Percentiles rank a stretch among this genome's conserved stretches.
Evolutionary conservation across 495 filamentous ascomycete species (phyloP).

Genomic region (Penicillium alfredii): DNA sequence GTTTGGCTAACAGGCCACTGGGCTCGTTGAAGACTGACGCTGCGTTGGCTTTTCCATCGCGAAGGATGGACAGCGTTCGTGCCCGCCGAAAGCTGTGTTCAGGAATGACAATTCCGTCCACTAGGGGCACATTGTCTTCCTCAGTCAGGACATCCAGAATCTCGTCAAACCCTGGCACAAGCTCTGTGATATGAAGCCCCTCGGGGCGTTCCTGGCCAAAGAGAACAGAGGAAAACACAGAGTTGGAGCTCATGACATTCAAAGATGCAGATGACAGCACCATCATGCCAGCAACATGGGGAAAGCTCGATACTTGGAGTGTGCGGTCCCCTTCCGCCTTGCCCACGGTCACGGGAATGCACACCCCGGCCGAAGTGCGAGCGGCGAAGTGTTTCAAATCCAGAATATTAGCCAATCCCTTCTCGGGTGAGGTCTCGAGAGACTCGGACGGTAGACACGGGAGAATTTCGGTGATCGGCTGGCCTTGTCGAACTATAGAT

Average conservation of each 20-base stretch:
- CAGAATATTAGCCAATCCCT: slow-evolving; percentile 61
- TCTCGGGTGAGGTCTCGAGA: slow-evolving; percentile 55
- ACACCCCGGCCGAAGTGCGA: slow-evolving; percentile 61
- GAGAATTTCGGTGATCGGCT: slow-evolving; percentile 68
- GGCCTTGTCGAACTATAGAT: slow-evolving; percentile 55
- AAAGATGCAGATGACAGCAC: slow-evolving; percentile 73
- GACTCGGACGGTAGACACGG: slow-evolving; percentile 73
- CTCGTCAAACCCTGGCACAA: slow-evolving; percentile 84
- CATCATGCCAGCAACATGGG: slow-evolving; percentile 94
- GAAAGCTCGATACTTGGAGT: slow-evolving; percentile 83
- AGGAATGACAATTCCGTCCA: slow-evolving; percentile 94
- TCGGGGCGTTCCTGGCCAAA: slow-evolving; percentile 84
- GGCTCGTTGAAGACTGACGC: slow-evolving; percentile 72
- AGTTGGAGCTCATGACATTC: slow-evolving; percentile 84
- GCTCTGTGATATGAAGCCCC: slow-evolving; percentile 66
- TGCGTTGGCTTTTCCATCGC: slow-evolving; percentile 68
- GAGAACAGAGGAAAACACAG: slow-evolving; percentile 84
- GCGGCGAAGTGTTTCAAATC: slow-evolving; percentile 76
- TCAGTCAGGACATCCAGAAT: slow-evolving; percentile 74
- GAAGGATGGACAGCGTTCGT: slow-evolving; percentile 70
- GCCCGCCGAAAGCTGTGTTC: slow-evolving; percentile 94
- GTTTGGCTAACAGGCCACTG: slow-evolving; percentile 73
- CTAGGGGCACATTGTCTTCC: slow-evolving; percentile 73
- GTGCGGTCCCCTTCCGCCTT: slow-evolving; percentile 58
- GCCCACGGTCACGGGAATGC: slow-evolving; percentile 71